These are phyloP conservation scores for Hansenula lynferdii DNA, from an alignment of 1,139 yeast genomes.

Conservation along the genomic window DNA sequence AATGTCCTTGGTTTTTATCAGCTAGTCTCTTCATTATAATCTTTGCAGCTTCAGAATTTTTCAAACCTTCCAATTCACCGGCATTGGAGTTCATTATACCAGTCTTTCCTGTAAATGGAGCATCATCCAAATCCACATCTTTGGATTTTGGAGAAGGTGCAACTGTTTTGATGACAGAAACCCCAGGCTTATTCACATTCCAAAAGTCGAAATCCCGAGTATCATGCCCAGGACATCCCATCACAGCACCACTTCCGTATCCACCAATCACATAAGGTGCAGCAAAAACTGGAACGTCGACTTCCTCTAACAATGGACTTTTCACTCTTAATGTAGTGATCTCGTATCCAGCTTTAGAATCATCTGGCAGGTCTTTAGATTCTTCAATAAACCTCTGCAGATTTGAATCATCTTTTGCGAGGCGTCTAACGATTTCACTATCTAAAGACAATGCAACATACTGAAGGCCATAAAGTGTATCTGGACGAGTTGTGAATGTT, in stretches of 20 bases:
- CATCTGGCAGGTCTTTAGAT: conserved; percentile 35
- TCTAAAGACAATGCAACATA: conserved; percentile 72
- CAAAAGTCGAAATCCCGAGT: conserved; percentile 78
- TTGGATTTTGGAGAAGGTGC: conserved; percentile 28
- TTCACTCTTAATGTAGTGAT: conserved; percentile 42
- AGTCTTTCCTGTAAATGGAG: conserved; percentile 45
- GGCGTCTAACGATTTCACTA: conserved; percentile 55
- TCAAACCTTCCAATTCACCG: conserved; percentile 47
- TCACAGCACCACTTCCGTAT: conserved; percentile 91
- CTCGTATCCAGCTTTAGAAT: conserved; percentile 61
- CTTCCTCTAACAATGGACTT: conserved; percentile 52
- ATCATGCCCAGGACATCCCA: conserved; percentile 98
- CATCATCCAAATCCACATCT: conserved; percentile 7
- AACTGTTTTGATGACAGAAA: conserved; percentile 39
- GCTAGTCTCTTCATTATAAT: conserved; percentile 41
- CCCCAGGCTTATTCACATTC: conserved; percentile 51
- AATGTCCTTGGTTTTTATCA: conserved; percentile 36
- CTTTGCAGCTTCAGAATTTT: conserved; percentile 45
- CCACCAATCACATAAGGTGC: conserved; percentile 86
- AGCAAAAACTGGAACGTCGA: conserved; percentile 67
- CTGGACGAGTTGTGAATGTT: conserved; percentile 86
- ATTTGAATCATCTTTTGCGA: conserved; percentile 31
- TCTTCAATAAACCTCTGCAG: conserved; percentile 42
- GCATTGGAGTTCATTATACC: conserved; percentile 52
- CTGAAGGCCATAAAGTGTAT: conserved; percentile 78